Evolutionary conservation across 768 basidiomycete genomes (phyloP).

Genomic region (Russula vinacea): DNA sequence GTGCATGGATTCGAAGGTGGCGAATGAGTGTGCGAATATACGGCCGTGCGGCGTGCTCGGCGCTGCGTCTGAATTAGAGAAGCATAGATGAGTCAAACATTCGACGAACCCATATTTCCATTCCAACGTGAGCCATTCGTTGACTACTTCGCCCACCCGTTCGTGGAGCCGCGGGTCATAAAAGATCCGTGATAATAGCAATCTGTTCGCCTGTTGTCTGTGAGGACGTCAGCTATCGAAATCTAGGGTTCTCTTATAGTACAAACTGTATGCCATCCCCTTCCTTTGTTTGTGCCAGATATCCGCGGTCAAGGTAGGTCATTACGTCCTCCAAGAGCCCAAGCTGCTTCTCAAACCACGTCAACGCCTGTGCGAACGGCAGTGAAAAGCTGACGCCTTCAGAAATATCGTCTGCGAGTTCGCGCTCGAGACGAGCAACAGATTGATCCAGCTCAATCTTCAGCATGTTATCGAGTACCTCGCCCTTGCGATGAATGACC

Average conservation of each 20-base stretch:
- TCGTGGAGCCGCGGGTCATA: constrained; percentile 5
- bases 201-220: constrained; percentile 22
- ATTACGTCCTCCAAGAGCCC: constrained; percentile 38
- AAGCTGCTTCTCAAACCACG: constrained; percentile 63
- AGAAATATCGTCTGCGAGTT: constrained; percentile 36
- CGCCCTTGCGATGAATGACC: constrained; percentile 50
- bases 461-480: constrained; percentile 56
- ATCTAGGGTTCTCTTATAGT: not conserved
- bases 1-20: constrained; percentile 54
- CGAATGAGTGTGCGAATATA: constrained; percentile 51
- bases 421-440: constrained; percentile 41
- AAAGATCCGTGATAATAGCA: constrained; percentile 20
- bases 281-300: constrained; percentile 33
- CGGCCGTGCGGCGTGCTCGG: constrained; percentile 40
- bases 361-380: constrained; percentile 53
- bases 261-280: constrained; percentile 39
- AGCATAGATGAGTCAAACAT: not conserved
- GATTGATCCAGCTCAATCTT: constrained; percentile 59
- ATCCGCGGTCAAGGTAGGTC: constrained; percentile 13
- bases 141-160: constrained; percentile 2
- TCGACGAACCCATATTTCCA: constrained; percentile 25
- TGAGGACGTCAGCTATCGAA: not conserved
- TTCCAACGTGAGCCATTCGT: constrained; percentile 29
- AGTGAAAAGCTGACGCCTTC: constrained; percentile 53
- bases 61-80: constrained; percentile 33